Evolutionary conservation across 768 basidiomycete species (phyloP).

Genomic region (Xerocomellus dryophilus): DNA sequence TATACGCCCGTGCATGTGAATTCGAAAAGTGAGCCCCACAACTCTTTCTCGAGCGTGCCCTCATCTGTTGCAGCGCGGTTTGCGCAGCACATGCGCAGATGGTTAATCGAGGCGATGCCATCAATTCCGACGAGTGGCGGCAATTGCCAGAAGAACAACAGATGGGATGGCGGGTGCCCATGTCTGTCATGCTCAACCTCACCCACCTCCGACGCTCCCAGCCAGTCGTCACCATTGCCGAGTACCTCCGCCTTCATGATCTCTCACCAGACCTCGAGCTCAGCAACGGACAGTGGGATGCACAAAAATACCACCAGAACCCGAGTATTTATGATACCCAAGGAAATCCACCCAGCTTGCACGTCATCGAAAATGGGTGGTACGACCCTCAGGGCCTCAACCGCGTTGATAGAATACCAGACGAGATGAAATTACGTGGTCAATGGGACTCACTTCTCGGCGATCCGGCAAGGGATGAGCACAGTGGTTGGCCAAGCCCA

Average conservation of each 20-base stretch:
- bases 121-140: slow-evolving; percentile 43
- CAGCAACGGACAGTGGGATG: slow-evolving; percentile 40
- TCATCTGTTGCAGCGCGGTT: slow-evolving; percentile 24
- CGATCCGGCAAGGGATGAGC: slow-evolving; percentile 9
- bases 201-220: slow-evolving; percentile 37
- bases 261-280: slow-evolving; percentile 34
- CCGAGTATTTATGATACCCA: slow-evolving; percentile 27
- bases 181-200: slow-evolving; percentile 42
- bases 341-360: slow-evolving; percentile 26
- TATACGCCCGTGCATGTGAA: slow-evolving; percentile 47
- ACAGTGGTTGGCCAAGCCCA: slow-evolving; percentile 25
- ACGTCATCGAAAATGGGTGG: slow-evolving; percentile 38
- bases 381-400: slow-evolving; percentile 38
- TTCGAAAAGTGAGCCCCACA: slow-evolving; percentile 20
- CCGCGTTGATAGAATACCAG: slow-evolving; percentile 38
- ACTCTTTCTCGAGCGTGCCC: neutral
- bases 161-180: slow-evolving; percentile 37
- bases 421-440: slow-evolving; percentile 33
- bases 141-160: slow-evolving; percentile 35
- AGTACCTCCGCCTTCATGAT: slow-evolving; percentile 42
- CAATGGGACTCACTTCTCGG: slow-evolving; percentile 24
- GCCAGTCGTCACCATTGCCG: slow-evolving; percentile 40
- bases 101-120: slow-evolving; percentile 44
- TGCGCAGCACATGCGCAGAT: slow-evolving; percentile 42
- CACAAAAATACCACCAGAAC: slow-evolving; percentile 31